Evolutionary conservation across 805 yeast genomes (phyloP), one percentile per base, ranked within the genome.

Genomic region (Cyberlindnera bimundalis): DNA sequence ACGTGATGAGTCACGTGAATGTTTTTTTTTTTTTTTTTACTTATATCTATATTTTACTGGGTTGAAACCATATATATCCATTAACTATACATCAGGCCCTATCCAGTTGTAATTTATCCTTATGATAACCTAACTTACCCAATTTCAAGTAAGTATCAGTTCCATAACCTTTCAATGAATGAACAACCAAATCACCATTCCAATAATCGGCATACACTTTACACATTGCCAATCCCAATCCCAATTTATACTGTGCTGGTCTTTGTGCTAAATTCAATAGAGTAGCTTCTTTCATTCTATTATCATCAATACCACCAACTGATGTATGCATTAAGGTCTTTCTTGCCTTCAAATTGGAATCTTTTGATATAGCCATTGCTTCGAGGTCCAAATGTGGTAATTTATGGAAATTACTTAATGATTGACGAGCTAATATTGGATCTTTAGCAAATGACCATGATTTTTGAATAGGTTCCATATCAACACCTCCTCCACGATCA

Each of bases 121-220:
- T 80, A 15, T 76, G 73, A 50, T 76, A 73, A 37, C 96, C 96
- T 42, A 88, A 71, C 59, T 87, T 85, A 23, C 89, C 83, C 44
- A 91, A 66, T 24, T 83, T 79, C 55, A 93, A 65, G 45, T 83
- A 81, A 0, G 91, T 89, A 57, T 91, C 99, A 27, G 93, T 79
- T 3, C 99, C 99, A 52, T 83, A 87, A 2, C 96, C 97, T 45
- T 88, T 91, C 37, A 91, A 66, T 0, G 95, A 82, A 51, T 81
- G 81, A 73, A 91, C 76, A 44, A 80, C 81, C 37, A 91, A 62
- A 37, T 83, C 85, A 6, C 98, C 98, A 52, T 90, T 93, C 98
- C 98, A 91, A 62, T 91, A 91, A 53, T 91, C 97, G 0, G 96
- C 87, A 58, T 91, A 91, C 0, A 90, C 87, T 51, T 86, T 81